Percentiles rank a stretch among this genome's conserved stretches.
Evolutionary conservation across 2,329 filamentous ascomycete species (phyloP).

Genomic region (Exophiala sideris): DNA sequence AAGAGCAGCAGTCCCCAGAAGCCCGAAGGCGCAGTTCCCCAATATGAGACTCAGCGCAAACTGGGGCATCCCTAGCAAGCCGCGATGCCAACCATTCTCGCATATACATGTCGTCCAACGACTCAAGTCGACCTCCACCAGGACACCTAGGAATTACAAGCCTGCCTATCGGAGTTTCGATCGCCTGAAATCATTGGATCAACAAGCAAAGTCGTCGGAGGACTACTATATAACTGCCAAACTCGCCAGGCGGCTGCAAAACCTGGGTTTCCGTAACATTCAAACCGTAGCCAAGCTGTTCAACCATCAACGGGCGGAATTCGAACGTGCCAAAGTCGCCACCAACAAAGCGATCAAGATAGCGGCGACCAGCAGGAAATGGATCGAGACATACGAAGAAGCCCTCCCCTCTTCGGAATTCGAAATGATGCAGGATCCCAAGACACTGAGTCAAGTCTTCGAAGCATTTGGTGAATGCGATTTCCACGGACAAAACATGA

Average conservation of each 20-base stretch:
- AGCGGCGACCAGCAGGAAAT: constrained; percentile 3
- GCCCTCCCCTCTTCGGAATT: constrained; percentile 2
- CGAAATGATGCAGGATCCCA: constrained; percentile 9
- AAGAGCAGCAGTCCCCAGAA: too few relatives aligned
- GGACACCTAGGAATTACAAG: constrained; percentile 2
- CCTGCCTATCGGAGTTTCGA: neutral
- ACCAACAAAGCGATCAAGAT: constrained; percentile 3
- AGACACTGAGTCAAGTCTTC: constrained; percentile 10
- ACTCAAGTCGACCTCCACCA: too few relatives aligned
- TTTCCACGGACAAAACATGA: constrained; percentile 11
- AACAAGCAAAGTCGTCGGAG: neutral
- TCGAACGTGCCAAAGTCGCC: neutral
- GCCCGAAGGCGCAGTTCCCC: too few relatives aligned
- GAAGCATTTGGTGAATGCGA: constrained; percentile 12
- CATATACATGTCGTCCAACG: too few relatives aligned
- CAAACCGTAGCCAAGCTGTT: constrained; percentile 7
- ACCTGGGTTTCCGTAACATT: constrained; percentile 11
- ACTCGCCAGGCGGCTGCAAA: constrained; percentile 3
- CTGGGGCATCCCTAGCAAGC: too few relatives aligned
- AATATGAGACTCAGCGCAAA: too few relatives aligned
- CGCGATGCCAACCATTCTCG: too few relatives aligned
- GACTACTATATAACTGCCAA: constrained; percentile 11
- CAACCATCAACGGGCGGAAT: constrained; percentile 3
- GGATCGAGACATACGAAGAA: constrained; percentile 7
- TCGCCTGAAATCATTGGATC: neutral